These are phyloP conservation scores for Chlorella sp. DNA, from an alignment of 139 green algal species.

Conservation along the genomic window DNA sequence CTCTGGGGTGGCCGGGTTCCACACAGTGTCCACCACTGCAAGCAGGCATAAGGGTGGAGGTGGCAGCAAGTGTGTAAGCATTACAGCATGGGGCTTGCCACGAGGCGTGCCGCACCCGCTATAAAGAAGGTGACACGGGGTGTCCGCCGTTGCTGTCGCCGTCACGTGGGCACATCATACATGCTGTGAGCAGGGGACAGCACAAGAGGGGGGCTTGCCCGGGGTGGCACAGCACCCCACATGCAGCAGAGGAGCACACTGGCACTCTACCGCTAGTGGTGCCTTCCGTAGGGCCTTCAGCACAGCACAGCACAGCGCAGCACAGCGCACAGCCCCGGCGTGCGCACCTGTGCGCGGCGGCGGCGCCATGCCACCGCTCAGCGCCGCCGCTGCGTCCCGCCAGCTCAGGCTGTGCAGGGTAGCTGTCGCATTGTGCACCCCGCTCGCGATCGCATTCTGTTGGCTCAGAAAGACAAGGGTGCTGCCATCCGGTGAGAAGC, in stretches of 20 bases:
- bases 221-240: neutral
- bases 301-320: neutral
- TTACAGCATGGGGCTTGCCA: neutral
- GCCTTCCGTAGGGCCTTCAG: neutral
- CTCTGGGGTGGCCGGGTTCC: neutral
- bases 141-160: too few species aligned
- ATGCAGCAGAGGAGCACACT: neutral
- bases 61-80: neutral
- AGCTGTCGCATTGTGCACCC: conserved; percentile 79
- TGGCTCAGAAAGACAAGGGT: conserved; percentile 83
- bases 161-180: too few species aligned
- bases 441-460: conserved; percentile 65
- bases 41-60: neutral
- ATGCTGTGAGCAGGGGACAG: too few species aligned
- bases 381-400: conserved; percentile 18
- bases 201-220: too few species aligned
- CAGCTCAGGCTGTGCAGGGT: conserved; percentile 71
- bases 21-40: conserved; percentile 35
- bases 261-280: neutral
- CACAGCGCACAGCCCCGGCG: neutral
- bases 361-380: neutral
- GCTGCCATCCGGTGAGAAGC: conserved; percentile 72
- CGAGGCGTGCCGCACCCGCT: neutral
- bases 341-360: neutral
- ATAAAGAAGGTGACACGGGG: too few species aligned